Percentiles rank a stretch among this genome's conserved stretches.
Evolutionary conservation across 2,329 filamentous ascomycete species (phyloP).

Genomic region (Fusarium protoensiforme): DNA sequence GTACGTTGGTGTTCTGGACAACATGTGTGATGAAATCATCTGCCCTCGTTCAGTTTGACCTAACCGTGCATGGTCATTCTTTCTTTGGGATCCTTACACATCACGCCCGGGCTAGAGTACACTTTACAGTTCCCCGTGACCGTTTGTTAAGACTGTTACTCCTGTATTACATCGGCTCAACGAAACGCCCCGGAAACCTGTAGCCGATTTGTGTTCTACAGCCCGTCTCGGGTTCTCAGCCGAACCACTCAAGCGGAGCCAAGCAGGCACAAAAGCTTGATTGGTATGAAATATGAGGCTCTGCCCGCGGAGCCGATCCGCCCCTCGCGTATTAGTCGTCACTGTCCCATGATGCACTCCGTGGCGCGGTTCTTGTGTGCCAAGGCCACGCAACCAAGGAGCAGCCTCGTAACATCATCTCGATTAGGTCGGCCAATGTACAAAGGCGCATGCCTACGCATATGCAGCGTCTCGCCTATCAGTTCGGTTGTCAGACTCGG

Average conservation of each 20-base stretch:
- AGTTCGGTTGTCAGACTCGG: background rate
- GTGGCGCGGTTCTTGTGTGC: background rate
- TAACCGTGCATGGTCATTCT: background rate
- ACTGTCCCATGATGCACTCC: background rate
- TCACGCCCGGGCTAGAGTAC: background rate
- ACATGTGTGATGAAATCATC: background rate
- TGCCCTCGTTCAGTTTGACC: background rate
- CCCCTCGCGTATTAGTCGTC: background rate
- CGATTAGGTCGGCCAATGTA: background rate
- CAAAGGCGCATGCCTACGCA: background rate
- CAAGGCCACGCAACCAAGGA: background rate
- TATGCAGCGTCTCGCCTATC: background rate
- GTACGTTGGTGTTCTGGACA: too few relatives aligned
- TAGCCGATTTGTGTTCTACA: background rate
- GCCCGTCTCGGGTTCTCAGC: background rate
- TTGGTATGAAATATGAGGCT: background rate
- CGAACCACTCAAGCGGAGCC: background rate
- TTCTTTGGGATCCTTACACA: rapidly evolving
- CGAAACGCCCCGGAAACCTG: background rate
- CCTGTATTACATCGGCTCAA: background rate
- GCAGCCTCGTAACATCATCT: background rate
- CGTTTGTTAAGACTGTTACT: background rate
- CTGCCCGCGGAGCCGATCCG: background rate
- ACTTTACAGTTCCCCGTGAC: background rate
- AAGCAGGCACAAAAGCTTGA: background rate